Percentiles rank a stretch among this genome's conserved stretches.
These are phyloP conservation scores for Geranium brycei DNA, from an alignment of 345 rosid genomes.

Conservation along the genomic window DNA sequence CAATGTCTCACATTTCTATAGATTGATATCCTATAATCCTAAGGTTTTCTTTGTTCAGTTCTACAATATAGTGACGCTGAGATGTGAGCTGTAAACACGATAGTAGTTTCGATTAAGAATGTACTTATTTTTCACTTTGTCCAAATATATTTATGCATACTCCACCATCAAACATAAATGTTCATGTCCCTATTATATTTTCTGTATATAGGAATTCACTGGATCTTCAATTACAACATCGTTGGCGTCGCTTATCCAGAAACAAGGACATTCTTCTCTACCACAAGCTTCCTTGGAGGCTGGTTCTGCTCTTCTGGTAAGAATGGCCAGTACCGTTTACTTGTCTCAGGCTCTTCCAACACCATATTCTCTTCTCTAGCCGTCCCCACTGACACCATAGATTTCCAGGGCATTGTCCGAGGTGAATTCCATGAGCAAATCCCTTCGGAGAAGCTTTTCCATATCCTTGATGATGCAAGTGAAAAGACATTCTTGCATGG, in stretches of 20 bases:
- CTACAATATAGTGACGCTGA: not conserved
- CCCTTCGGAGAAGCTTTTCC: constrained; percentile 62
- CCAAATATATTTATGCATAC: not conserved
- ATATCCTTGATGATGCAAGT: constrained; percentile 90
- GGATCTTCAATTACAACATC: constrained; percentile 55
- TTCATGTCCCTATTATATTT: constrained; percentile 4
- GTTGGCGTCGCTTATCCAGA: constrained; percentile 47
- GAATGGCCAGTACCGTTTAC: constrained; percentile 1
- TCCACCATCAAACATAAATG: not conserved
- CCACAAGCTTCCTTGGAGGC: constrained; percentile 66
- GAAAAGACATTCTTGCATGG: constrained; percentile 75
- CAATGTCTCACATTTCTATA: too few relatives aligned
- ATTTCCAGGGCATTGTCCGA: constrained; percentile 70
- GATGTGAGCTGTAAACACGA: too few relatives aligned
- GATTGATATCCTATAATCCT: not conserved
- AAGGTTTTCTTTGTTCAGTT: too few relatives aligned
- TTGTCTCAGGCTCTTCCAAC: too few relatives aligned
- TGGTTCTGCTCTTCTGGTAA: constrained; percentile 78
- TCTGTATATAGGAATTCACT: constrained; percentile 39
- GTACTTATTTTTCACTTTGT: too few relatives aligned
- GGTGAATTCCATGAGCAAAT: constrained; percentile 52
- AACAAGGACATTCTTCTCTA: constrained; percentile 51
- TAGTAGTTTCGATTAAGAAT: too few relatives aligned
- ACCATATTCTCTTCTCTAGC: not conserved
- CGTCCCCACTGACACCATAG: not conserved